Evolutionary conservation across 2,329 filamentous ascomycete species (phyloP).

Genomic region (Penicillium sp.): DNA sequence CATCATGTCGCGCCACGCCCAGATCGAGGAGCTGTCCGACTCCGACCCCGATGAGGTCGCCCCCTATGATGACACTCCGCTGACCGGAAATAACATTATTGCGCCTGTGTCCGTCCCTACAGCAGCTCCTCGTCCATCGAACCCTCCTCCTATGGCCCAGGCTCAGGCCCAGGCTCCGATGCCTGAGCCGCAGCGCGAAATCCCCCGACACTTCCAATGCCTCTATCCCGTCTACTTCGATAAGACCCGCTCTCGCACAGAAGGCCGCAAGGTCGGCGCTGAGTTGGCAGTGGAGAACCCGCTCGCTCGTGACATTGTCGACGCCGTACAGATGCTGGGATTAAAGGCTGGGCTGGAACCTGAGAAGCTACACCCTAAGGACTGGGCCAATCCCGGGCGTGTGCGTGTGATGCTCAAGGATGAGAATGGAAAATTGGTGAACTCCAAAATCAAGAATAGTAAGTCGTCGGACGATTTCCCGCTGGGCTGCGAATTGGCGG

Average conservation of each 20-base stretch:
- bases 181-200: conserved; percentile 51
- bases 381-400: conserved; percentile 94
- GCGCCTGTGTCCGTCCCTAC: conserved; percentile 34
- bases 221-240: conserved; percentile 98
- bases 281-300: conserved; percentile 77
- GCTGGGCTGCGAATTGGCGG: neutral
- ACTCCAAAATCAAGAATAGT: conserved; percentile 63
- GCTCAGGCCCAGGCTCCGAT: conserved; percentile 6
- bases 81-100: conserved; percentile 41
- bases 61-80: conserved; percentile 60
- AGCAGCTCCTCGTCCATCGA: conserved; percentile 1
- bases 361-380: conserved; percentile 87
- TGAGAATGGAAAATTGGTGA: conserved; percentile 50
- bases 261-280: conserved; percentile 75
- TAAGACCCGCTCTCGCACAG: conserved; percentile 59
- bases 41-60: conserved; percentile 88
- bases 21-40: conserved; percentile 90
- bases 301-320: conserved; percentile 82
- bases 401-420: conserved; percentile 72
- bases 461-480: conserved; percentile 28
- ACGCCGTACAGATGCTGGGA: conserved; percentile 72
- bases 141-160: conserved; percentile 11
- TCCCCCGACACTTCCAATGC: conserved; percentile 75
- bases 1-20: conserved; percentile 73
- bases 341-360: conserved; percentile 72